These are phyloP conservation scores for Penicillium sp. DNA, from an alignment of 2,329 filamentous ascomycete species.

Conservation along the genomic window DNA sequence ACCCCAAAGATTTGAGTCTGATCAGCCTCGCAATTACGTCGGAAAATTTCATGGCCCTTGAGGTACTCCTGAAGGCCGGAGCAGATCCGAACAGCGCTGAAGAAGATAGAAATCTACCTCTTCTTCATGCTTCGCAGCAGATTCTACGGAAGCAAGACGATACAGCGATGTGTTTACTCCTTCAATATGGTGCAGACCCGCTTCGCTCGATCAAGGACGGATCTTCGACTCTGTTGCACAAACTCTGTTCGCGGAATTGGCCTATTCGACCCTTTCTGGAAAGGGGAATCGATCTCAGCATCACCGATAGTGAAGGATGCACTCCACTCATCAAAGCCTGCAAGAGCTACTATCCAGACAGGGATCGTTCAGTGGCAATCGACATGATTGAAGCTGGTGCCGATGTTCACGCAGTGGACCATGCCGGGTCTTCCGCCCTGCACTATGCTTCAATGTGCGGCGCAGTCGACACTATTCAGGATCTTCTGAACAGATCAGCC, in stretches of 20 bases:
- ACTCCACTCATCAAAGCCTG: background rate
- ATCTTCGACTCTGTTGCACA: background rate
- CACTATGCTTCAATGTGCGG: background rate
- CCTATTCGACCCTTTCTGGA: background rate
- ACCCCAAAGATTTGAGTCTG: background rate
- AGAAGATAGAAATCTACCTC: background rate
- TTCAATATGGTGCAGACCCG: background rate
- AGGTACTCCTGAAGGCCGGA: background rate
- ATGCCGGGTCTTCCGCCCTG: background rate
- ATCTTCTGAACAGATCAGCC: background rate
- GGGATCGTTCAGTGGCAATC: background rate
- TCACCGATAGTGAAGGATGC: background rate
- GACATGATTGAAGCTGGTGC: background rate
- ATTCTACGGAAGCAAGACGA: background rate
- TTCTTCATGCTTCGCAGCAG: background rate
- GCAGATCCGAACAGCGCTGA: background rate
- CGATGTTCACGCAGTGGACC: background rate
- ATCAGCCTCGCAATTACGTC: background rate
- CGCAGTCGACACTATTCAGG: background rate
- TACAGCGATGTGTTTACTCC: background rate
- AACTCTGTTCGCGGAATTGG: background rate
- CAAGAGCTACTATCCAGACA: background rate
- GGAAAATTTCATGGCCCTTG: background rate
- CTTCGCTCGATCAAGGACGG: background rate
- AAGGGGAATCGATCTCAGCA: background rate